Conservation (phyloP, 2,329 filamentous ascomycete genomes). For the Delphinella strobiligena region DNA sequence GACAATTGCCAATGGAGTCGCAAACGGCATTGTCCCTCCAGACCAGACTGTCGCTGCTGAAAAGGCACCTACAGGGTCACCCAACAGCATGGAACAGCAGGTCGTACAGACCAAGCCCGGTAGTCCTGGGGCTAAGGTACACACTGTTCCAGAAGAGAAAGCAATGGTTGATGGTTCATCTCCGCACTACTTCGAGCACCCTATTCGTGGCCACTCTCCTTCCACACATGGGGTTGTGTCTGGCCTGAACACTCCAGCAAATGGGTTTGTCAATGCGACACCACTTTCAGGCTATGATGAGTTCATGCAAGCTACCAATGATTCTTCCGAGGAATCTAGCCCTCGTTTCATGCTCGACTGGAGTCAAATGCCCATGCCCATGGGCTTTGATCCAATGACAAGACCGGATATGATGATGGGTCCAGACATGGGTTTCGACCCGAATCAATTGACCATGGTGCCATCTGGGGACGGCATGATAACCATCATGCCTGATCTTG, state of each 20-base stretch:
- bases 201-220: slow-evolving; percentile 19
- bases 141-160: slow-evolving; percentile 18
- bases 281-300: slow-evolving; percentile 36
- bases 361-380: slow-evolving; percentile 33
- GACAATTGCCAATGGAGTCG: slow-evolving; percentile 12
- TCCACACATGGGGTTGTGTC: slow-evolving; percentile 19
- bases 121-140: slow-evolving; percentile 15
- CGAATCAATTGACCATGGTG: slow-evolving; percentile 24
- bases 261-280: slow-evolving; percentile 30
- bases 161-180: slow-evolving; percentile 22
- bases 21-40: slow-evolving; percentile 10
- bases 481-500: slow-evolving; percentile 33
- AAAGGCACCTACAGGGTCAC: slow-evolving; percentile 11
- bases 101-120: slow-evolving; percentile 22
- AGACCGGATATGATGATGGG: slow-evolving; percentile 33
- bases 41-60: slow-evolving; percentile 12
- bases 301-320: slow-evolving; percentile 26
- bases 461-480: slow-evolving; percentile 28
- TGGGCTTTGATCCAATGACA: slow-evolving; percentile 30
- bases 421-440: slow-evolving; percentile 33
- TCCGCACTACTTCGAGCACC: slow-evolving; percentile 29
- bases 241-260: slow-evolving; percentile 25
- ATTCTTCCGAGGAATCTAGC: slow-evolving; percentile 31
- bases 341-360: slow-evolving; percentile 39
- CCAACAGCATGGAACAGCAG: slow-evolving; percentile 11